Percentiles rank a stretch among this genome's conserved stretches.
phyloP scores from a whole-genome alignment of 2,329 filamentous ascomycete genomes.

The Aspergillus caelatus region DNA sequence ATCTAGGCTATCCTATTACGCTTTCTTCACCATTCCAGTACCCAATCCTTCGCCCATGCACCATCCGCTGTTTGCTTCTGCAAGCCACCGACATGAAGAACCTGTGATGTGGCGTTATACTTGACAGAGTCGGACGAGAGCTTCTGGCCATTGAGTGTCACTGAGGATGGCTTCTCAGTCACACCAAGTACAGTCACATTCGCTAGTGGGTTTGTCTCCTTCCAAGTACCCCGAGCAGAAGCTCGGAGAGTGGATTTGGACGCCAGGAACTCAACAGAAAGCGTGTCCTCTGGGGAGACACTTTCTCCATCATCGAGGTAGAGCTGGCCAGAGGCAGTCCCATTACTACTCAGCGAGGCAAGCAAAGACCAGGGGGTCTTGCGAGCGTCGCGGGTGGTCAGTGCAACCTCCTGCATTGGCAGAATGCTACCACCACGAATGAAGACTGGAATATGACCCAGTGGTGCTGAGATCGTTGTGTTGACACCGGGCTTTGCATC shows the following conservation, averaged over 20 bases:
- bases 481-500: conserved; percentile 57
- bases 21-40: conserved; percentile 53
- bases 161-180: conserved; percentile 38
- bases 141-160: conserved; percentile 55
- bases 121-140: conserved; percentile 49
- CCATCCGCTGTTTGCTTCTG: conserved; percentile 53
- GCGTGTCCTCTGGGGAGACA: conserved; percentile 57
- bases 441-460: conserved; percentile 72
- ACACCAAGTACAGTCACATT: conserved; percentile 68
- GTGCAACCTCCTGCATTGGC: conserved; percentile 67
- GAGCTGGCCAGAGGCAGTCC: conserved; percentile 62
- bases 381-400: conserved; percentile 67
- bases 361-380: conserved; percentile 69
- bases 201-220: conserved; percentile 60
- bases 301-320: conserved; percentile 79
- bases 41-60: conserved; percentile 63
- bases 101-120: conserved; percentile 52
- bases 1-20: not conserved
- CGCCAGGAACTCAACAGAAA: conserved; percentile 51
- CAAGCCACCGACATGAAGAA: conserved; percentile 57
- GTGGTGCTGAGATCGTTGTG: conserved; percentile 61
- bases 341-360: conserved; percentile 59
- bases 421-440: conserved; percentile 69
- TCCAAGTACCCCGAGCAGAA: conserved; percentile 54
- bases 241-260: conserved; percentile 50